Evolutionary conservation across 2,329 filamentous ascomycete genomes (phyloP), one percentile per base, ranked within the genome.

Genomic region (Graphilbum fragrans): DNA sequence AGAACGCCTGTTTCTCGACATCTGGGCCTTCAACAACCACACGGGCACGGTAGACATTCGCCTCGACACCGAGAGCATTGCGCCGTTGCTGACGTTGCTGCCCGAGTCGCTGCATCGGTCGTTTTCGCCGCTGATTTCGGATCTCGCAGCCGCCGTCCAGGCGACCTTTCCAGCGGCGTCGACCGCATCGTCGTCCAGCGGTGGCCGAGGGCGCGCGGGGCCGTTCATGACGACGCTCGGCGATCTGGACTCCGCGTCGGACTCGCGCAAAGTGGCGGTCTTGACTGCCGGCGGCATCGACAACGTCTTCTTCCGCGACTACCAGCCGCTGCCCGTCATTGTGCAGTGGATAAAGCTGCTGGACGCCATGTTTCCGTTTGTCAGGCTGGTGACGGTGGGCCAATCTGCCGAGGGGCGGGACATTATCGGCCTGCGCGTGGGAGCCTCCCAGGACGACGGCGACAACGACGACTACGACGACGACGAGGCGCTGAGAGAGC

Each of bases 241-340:
- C 22, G 57, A 50, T 41, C 60, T 46, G 43, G 53, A 45, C 38
- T 53, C n/a, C n/a, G n/a, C n/a, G n/a, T n/a, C 45, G 45, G 55
- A 48, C 39, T 53, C 52, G 47, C 62, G 49, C 34, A 51, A 46
- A 18, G 41, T 57, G 48, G 37, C 60, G 53, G 56, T 57, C 11
- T 29, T 38, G 14, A 17, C 38, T 29, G 27, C 35, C 29, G 33
- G 39, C n/a, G 58, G 61, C 42, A 54, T 64, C n/a, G 74, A 80
- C 44, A 86, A 87, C 54, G 67, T 94, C 32, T 96, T 95, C 65
- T 96, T 98, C 63, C 74, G 77, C 39, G 79, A 95, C 55, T 98
- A 95, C 58, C 92, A 95, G 55, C 86, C 88, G 2, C 67, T 93
- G 19, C 78, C 82, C 3, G 87, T 86, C 36, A 58, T 63, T 47